Conservation (phyloP, 805 yeast genomes). For the Nakazawaea populi region DNA sequence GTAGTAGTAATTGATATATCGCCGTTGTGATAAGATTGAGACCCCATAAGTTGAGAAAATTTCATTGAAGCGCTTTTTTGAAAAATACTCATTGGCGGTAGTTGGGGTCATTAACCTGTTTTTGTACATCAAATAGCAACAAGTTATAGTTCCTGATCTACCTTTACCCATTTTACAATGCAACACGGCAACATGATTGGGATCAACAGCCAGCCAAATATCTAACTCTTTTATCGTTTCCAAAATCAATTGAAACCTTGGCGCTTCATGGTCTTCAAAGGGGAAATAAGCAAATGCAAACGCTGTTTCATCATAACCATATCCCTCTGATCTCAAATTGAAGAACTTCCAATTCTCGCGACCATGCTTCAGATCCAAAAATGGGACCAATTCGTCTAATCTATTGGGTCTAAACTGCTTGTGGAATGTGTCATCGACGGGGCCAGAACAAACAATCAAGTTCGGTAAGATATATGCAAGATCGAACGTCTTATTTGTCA, state of each 20-base stretch:
- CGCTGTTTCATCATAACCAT: slow-evolving; percentile 32
- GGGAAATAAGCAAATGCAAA: slow-evolving; percentile 40
- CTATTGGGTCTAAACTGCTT: slow-evolving; percentile 44
- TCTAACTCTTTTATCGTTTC: slow-evolving; percentile 39
- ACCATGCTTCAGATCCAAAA: slow-evolving; percentile 41
- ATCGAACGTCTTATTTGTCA: slow-evolving; percentile 35
- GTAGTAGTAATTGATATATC: slow-evolving; percentile 57
- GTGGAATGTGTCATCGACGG: slow-evolving; percentile 41
- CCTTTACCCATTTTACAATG: slow-evolving; percentile 95
- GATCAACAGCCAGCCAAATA: slow-evolving; percentile 27
- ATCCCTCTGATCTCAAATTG: slow-evolving; percentile 62
- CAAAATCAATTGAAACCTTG: slow-evolving; percentile 51
- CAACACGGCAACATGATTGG: slow-evolving; percentile 45
- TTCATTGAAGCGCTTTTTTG: slow-evolving; percentile 33
- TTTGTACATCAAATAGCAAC: slow-evolving; percentile 61
- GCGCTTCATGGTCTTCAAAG: slow-evolving; percentile 75
- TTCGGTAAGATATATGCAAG: slow-evolving; percentile 60
- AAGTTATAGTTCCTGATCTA: slow-evolving; percentile 71
- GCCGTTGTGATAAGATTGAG: slow-evolving; percentile 60
- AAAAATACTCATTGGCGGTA: slow-evolving; percentile 48
- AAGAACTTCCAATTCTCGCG: slow-evolving; percentile 59
- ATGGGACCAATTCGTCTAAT: slow-evolving; percentile 41
- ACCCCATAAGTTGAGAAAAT: slow-evolving; percentile 49
- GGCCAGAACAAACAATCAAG: slow-evolving; percentile 73
- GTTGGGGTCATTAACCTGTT: slow-evolving; percentile 27